Evolutionary conservation across 306 rosid species (phyloP), one percentile per base, ranked within the genome.

Genomic region (Cicer judaicum): DNA sequence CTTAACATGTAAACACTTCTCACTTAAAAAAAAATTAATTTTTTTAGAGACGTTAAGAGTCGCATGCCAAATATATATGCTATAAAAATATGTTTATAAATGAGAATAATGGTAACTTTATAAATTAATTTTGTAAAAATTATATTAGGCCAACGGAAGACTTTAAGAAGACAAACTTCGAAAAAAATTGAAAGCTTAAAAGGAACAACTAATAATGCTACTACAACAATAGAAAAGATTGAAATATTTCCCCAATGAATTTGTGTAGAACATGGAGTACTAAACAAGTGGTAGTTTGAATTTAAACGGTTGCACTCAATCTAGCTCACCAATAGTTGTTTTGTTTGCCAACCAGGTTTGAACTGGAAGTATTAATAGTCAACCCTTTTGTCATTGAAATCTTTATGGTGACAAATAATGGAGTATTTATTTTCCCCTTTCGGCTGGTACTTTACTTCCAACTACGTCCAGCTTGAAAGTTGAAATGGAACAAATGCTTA

Each of bases 311-410:
- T 60, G 8, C 38, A 29, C 29, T 73, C 7, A 75, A 15, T 18
- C 14, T 15, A 5, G 49, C 29, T 57, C 7, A 46, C 15, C 64
- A 19, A 12, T 40, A 19, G 10, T n/a, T n/a, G 2, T 56, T 12
- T 72, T 13, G 54, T 68, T 1, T 72, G 79, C 68, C 83, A 79
- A 57, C 79, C 64, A 34, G 59, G 60, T 39, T 29, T 56, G 78
- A 75, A 81, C 55, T 54, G 80, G 50, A 75, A 7, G 60, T 14
- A 61, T n/a, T 49, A 62, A 19, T 42, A 14, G 81, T 75, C 62
- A 75, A 75, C 62, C 4, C 34, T n/a, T 24, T 69, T 53, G 56
- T 63, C 73, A 63, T 48, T 41, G 11, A 65, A 82, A 81, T 72
- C 55, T 60, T 57, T 66, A 53, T 65, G 62, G 69, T 80, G 19